phyloP scores from a whole-genome alignment of 805 yeast genomes.

The Cyberlindnera euphorbiae region DNA sequence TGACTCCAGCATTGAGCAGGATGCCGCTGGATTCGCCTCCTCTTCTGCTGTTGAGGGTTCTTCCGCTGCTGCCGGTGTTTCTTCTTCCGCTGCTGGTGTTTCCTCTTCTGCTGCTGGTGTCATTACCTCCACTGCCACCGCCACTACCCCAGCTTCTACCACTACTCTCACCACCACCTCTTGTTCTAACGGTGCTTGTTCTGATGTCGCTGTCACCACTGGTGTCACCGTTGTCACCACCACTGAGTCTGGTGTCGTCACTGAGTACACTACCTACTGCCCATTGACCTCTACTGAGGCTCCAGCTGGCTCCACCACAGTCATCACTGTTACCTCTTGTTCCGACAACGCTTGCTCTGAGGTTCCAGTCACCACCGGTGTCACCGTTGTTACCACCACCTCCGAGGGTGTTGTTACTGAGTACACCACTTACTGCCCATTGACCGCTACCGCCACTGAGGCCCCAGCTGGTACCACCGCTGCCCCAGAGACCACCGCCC shows the following conservation, averaged over 20 bases:
- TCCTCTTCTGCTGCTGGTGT: conserved; percentile 20
- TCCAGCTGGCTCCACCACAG: conserved; percentile 14
- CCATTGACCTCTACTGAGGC: conserved; percentile 12
- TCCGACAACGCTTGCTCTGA: conserved; percentile 3
- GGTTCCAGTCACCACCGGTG: conserved; percentile 9
- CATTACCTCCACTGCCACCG: too few species aligned
- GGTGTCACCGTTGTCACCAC: conserved; percentile 16
- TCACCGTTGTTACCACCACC: conserved; percentile 7
- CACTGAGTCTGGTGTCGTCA: conserved; percentile 27
- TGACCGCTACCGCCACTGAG: conserved; percentile 9
- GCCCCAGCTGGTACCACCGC: conserved; percentile 4
- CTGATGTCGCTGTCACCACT: conserved; percentile 8
- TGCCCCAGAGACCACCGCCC: too few species aligned
- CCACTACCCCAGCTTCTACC: too few species aligned
- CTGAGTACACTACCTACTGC: conserved; percentile 29
- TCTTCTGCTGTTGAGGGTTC: conserved; percentile 9
- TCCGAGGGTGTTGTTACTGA: conserved; percentile 6
- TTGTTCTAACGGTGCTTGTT: conserved; percentile 11
- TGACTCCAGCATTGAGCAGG: conserved; percentile 9
- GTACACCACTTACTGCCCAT: conserved; percentile 20
- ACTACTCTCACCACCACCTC: conserved; percentile 13
- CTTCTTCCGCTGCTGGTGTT: conserved; percentile 6
- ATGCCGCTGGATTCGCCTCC: conserved; percentile 13
- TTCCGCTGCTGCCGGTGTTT: conserved; percentile 16
- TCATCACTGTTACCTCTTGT: conserved; percentile 12